Percentiles rank a stretch among this genome's conserved stretches.
Evolutionary conservation across 768 basidiomycete species (phyloP).

Genomic region (Cyclocybe aegerita): DNA sequence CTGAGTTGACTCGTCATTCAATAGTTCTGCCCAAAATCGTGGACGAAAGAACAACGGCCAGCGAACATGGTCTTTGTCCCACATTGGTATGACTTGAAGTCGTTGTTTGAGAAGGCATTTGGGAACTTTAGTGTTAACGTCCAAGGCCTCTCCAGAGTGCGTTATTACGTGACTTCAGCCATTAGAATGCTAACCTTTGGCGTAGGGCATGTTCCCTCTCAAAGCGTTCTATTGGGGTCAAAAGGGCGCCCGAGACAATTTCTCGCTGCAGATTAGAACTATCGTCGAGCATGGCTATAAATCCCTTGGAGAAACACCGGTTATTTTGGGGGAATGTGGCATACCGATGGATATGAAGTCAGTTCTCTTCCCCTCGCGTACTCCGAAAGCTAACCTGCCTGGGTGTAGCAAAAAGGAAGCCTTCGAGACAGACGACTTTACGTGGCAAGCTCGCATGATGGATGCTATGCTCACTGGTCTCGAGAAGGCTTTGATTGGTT

Average conservation of each 20-base stretch:
- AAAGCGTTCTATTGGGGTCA: constrained; percentile 90
- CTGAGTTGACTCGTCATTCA: neutral
- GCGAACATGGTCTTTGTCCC: constrained; percentile 36
- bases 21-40: constrained; percentile 79
- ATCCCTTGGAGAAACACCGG: constrained; percentile 77
- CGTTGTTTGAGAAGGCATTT: constrained; percentile 81
- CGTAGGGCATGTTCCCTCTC: constrained; percentile 81
- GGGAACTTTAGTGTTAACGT: constrained; percentile 90
- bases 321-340: constrained; percentile 90
- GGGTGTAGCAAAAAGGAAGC: constrained; percentile 62
- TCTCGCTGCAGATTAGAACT: constrained; percentile 75
- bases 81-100: constrained; percentile 81
- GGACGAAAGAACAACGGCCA: constrained; percentile 53
- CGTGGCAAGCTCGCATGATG: constrained; percentile 90
- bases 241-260: constrained; percentile 79
- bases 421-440: constrained; percentile 70
- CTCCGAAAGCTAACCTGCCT: neutral
- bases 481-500: constrained; percentile 75
- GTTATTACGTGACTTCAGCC: constrained; percentile 14
- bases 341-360: constrained; percentile 98
- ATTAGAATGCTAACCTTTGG: neutral
- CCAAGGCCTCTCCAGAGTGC: constrained; percentile 84
- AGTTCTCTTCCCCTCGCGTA: constrained; percentile 24
- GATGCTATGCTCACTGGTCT: constrained; percentile 87
- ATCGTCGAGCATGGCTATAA: constrained; percentile 69